These are phyloP conservation scores for Botryotinia globosa DNA, from an alignment of 2,329 filamentous ascomycete species.

Conservation along the genomic window DNA sequence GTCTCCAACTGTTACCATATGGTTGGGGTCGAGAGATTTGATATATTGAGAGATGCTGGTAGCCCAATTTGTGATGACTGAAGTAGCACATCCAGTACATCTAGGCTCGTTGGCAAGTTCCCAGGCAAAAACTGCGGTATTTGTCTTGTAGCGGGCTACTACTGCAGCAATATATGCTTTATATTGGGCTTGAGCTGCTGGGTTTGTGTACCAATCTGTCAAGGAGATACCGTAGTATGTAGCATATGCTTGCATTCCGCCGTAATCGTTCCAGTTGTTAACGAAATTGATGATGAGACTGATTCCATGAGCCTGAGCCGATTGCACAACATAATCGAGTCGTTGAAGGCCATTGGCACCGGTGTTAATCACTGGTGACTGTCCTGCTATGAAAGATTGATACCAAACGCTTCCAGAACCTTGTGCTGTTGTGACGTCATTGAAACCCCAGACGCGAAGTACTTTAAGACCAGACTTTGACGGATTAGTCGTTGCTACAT, in stretches of 20 bases:
- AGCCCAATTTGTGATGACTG: conserved; percentile 60
- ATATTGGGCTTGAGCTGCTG: conserved; percentile 55
- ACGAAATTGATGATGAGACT: conserved; percentile 65
- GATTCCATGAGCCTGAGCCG: conserved; percentile 57
- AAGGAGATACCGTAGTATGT: conserved; percentile 50
- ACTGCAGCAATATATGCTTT: conserved; percentile 57
- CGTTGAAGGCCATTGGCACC: conserved; percentile 61
- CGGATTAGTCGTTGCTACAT: background rate
- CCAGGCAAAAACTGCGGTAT: conserved; percentile 63
- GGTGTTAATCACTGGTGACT: conserved; percentile 59
- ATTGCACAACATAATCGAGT: conserved; percentile 61
- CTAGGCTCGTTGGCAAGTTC: conserved; percentile 68
- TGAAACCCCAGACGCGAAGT: conserved; percentile 62
- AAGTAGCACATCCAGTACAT: conserved; percentile 57
- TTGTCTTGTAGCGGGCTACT: conserved; percentile 58
- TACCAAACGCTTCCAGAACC: conserved; percentile 45
- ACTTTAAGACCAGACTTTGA: conserved; percentile 53
- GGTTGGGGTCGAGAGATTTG: conserved; percentile 58
- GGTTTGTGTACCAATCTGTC: conserved; percentile 54
- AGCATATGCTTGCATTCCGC: conserved; percentile 59
- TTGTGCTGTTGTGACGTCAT: conserved; percentile 49
- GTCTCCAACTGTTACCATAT: conserved; percentile 63
- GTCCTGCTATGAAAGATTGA: conserved; percentile 44
- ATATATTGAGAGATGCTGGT: conserved; percentile 57
- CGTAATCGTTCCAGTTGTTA: conserved; percentile 69